phyloP scores from a whole-genome alignment of 2,329 filamentous ascomycete genomes.

The Macrophomina tecta region DNA sequence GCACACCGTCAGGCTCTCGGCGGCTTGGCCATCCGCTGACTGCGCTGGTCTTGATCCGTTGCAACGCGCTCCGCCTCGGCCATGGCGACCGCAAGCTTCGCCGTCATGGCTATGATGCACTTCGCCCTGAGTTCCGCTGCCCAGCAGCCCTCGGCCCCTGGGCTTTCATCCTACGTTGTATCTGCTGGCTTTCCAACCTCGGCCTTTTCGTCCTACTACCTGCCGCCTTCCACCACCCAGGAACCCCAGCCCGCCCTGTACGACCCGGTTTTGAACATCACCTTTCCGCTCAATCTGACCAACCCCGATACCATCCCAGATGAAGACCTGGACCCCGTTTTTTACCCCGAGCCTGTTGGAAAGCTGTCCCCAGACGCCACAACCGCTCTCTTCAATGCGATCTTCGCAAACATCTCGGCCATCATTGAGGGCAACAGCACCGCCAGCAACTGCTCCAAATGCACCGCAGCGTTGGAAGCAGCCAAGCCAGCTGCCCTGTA shows the following conservation, averaged over 20 bases:
- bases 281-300: slow-evolving; percentile 61
- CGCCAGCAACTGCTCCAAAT: slow-evolving; percentile 58
- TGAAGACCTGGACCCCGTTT: slow-evolving; percentile 56
- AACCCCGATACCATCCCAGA: slow-evolving; percentile 59
- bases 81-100: neutral
- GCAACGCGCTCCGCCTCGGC: neutral
- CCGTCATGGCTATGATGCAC: slow-evolving; percentile 48
- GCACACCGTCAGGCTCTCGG: no score
- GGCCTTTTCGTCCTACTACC: slow-evolving; percentile 58
- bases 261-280: slow-evolving; percentile 62
- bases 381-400: slow-evolving; percentile 51
- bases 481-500: slow-evolving; percentile 58
- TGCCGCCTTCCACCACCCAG: slow-evolving; percentile 51
- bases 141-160: slow-evolving; percentile 36
- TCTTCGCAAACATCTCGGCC: slow-evolving; percentile 52
- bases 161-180: slow-evolving; percentile 47
- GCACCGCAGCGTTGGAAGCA: slow-evolving; percentile 57
- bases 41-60: neutral
- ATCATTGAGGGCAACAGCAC: slow-evolving; percentile 50
- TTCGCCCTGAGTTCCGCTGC: slow-evolving; percentile 11
- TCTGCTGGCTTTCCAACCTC: slow-evolving; percentile 58
- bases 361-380: slow-evolving; percentile 51
- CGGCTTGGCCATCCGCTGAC: neutral
- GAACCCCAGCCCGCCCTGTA: slow-evolving; percentile 61
- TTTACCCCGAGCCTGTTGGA: slow-evolving; percentile 55